Evolutionary conservation across 257 asterid species (phyloP).

Genomic region (Solanum clarkiae): DNA sequence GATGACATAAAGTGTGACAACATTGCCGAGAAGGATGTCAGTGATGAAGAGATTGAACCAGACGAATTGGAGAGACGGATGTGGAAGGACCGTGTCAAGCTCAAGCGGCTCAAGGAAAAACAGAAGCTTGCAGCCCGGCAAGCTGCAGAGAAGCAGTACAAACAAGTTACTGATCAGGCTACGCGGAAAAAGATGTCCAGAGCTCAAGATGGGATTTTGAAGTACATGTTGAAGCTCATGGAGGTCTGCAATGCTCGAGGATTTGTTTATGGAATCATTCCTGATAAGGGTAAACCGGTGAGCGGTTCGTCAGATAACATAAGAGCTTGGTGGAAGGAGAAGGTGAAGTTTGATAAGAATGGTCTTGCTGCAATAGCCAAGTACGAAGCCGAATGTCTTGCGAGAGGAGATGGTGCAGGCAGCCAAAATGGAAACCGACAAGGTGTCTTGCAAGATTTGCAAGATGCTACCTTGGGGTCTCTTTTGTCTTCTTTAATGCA

Average conservation of each 20-base stretch:
- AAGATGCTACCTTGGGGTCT: constrained; percentile 60
- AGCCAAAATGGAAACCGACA: constrained; percentile 18
- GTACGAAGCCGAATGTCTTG: constrained; percentile 38
- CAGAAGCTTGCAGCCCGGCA: constrained; percentile 40
- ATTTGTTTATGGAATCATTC: constrained; percentile 62
- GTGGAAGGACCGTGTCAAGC: constrained; percentile 67
- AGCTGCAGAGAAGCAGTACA: constrained; percentile 46
- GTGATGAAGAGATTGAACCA: constrained; percentile 63
- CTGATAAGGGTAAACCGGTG: constrained; percentile 66
- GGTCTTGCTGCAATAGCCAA: constrained; percentile 65
- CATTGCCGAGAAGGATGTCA: constrained; percentile 50
- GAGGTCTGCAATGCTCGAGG: constrained; percentile 74
- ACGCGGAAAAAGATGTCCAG: constrained; percentile 61
- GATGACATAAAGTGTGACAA: constrained; percentile 38
- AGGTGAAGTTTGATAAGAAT: constrained; percentile 50
- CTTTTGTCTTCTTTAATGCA: constrained; percentile 62
- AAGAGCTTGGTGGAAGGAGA: constrained; percentile 79
- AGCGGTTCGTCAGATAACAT: constrained; percentile 61
- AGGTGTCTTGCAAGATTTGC: constrained; percentile 37
- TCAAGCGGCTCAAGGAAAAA: constrained; percentile 52
- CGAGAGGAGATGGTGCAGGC: constrained; percentile 20
- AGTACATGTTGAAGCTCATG: constrained; percentile 68
- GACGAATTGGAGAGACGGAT: constrained; percentile 55
- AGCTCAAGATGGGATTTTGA: constrained; percentile 68
- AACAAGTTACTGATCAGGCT: constrained; percentile 48